Conservation (phyloP, 192 early-diverging fungal genomes). For the Funneliformis mosseae region DNA sequence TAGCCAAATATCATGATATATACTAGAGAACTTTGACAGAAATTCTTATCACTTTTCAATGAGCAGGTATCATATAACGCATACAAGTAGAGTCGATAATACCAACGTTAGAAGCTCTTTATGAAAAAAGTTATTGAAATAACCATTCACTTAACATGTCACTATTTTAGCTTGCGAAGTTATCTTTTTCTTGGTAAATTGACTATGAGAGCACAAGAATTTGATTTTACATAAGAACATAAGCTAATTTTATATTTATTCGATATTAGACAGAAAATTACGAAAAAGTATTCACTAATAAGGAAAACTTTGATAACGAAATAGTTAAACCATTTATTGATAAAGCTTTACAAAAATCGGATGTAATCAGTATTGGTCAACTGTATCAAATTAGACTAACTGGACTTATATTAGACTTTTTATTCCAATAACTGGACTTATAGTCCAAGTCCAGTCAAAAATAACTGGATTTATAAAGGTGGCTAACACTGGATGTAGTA, state of each 20-base stretch:
- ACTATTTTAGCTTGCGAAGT: slow-evolving; percentile 24
- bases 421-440: no score
- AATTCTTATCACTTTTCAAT: not conserved
- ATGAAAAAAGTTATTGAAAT: not conserved
- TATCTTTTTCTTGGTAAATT: slow-evolving; percentile 17
- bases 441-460: no score
- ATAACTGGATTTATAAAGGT: no score
- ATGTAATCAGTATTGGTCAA: no score
- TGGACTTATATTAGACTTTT: no score
- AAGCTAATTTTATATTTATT: no score
- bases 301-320: not conserved
- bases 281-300: not conserved
- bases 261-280: no score
- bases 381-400: no score
- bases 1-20: not conserved
- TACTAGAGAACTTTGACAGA: slow-evolving; percentile 9
- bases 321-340: no score
- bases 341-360: no score
- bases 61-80: not conserved
- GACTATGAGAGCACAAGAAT: slow-evolving; percentile 25
- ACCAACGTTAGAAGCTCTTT: not conserved
- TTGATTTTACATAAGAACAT: no score
- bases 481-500: no score
- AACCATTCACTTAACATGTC: slow-evolving; percentile 7
- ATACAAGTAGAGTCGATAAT: not conserved